Base-by-base conservation (phyloP, 1,139 yeast genomes). In the Pneumocystis oryctolagi region DNA sequence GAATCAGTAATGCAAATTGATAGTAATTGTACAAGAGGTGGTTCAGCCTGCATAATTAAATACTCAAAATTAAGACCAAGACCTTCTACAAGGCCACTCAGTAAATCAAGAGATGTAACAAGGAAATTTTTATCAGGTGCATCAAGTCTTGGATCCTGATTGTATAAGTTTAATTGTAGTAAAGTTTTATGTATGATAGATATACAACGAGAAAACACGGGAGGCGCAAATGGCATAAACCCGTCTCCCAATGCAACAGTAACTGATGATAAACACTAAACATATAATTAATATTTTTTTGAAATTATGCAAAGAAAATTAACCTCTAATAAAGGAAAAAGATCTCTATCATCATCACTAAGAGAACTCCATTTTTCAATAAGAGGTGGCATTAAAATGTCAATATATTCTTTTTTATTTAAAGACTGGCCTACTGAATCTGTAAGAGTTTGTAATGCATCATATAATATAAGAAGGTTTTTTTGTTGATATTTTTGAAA, bases 71-170 rank as follows among this genome's bases (percentile, higher is more conserved):
- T 84, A 12, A 75, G 73, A 12, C 87, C 87, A 66, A 92, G 79
- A 1, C 97, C 98, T 75, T 90, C 97, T 18, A 89, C 84, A 64
- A 92, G 76, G 1, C 98, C 98, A 73, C 90, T 97, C 40, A 92
- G 80, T 69, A 92, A 79, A 72, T 92, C 98, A 61, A 92, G 74
- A 1, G 97, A 83, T 1, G 97, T 88, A 56, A 92, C 89, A 67
- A 88, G 80, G 69, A 90, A 89, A 73, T 90, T 97, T 72, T 87
- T 88, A 71, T 92, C 97, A 0, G 96, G 96, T 1, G 86, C 81
- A 28, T 85, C 89, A 39, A 71, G 67, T 61, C 85, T 78, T 3
- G 95, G 90, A 71, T 89, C 85, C 25, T 81, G 78, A 60, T 82
- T 82, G 62, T 85, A 81, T 67, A 83, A 79, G 67, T 80, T 83